These are phyloP conservation scores for Aspergillus conjunctus DNA, from an alignment of 495 filamentous ascomycete species.

Conservation along the genomic window DNA sequence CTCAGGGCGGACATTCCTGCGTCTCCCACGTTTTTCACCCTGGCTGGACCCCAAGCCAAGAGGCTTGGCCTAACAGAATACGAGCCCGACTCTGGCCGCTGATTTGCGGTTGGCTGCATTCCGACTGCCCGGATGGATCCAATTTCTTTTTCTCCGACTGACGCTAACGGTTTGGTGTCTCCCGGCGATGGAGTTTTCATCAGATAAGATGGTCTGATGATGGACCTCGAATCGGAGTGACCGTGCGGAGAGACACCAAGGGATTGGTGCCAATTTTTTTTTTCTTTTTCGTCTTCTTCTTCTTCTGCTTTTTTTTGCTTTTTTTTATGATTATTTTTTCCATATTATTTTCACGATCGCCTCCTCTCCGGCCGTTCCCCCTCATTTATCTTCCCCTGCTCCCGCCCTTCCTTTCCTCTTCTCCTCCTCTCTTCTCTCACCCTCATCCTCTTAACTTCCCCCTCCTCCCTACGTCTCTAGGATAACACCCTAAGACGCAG, in stretches of 20 bases:
- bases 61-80: too few relatives aligned
- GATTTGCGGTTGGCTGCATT: not conserved
- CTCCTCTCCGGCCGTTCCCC: not conserved
- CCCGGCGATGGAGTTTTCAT: not conserved
- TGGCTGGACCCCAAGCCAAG: too few relatives aligned
- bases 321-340: not conserved
- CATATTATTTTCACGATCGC: not conserved
- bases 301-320: not conserved
- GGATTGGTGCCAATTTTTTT: too few relatives aligned
- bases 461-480: not conserved
- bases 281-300: not conserved
- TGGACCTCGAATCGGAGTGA: not conserved
- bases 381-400: not conserved
- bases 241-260: too few relatives aligned
- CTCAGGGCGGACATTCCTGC: too few relatives aligned
- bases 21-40: too few relatives aligned
- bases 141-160: not conserved
- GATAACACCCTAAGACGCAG: not conserved
- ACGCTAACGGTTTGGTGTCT: not conserved
- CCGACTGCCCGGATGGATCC: too few relatives aligned
- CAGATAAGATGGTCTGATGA: conserved; percentile 3
- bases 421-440: not conserved
- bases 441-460: not conserved
- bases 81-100: not conserved
- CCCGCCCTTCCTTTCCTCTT: not conserved